Percentiles rank a stretch among this genome's conserved stretches.
Evolutionary conservation across 805 yeast genomes (phyloP).

Genomic region (Candida gorgasii): DNA sequence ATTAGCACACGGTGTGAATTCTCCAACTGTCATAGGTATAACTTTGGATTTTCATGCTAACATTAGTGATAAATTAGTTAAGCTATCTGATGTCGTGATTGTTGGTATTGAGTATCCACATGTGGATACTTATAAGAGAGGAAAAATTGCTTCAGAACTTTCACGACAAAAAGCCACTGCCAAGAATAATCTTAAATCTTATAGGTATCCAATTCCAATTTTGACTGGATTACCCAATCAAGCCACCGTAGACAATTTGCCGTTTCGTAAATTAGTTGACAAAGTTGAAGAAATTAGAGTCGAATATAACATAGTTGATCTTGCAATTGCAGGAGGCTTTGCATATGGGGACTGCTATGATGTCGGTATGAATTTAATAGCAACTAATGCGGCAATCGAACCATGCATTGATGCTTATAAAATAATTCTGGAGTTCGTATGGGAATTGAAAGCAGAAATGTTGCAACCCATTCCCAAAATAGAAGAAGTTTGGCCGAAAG

Average conservation of each 20-base stretch:
- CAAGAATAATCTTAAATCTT: not conserved
- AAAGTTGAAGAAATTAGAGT: not conserved
- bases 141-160: not conserved
- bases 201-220: conserved; percentile 3
- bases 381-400: not conserved
- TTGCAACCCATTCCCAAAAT: not conserved
- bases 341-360: conserved; percentile 9
- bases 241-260: conserved; percentile 5
- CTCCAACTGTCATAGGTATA: not conserved
- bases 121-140: conserved; percentile 2
- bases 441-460: conserved; percentile 3
- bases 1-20: not conserved
- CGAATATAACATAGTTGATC: not conserved
- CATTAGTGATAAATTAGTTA: conserved; percentile 4
- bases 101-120: conserved; percentile 7
- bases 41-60: conserved; percentile 7
- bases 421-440: conserved; percentile 4
- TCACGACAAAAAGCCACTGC: not conserved
- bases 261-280: conserved; percentile 1
- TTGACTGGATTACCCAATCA: conserved; percentile 5
- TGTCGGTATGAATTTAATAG: conserved; percentile 7
- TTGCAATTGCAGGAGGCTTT: conserved; percentile 4
- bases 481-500: not conserved
- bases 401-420: conserved; percentile 5
- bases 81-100: not conserved